Base-by-base conservation (phyloP, 495 filamentous ascomycete species). In the Talaromyces nanjingensis region DNA sequence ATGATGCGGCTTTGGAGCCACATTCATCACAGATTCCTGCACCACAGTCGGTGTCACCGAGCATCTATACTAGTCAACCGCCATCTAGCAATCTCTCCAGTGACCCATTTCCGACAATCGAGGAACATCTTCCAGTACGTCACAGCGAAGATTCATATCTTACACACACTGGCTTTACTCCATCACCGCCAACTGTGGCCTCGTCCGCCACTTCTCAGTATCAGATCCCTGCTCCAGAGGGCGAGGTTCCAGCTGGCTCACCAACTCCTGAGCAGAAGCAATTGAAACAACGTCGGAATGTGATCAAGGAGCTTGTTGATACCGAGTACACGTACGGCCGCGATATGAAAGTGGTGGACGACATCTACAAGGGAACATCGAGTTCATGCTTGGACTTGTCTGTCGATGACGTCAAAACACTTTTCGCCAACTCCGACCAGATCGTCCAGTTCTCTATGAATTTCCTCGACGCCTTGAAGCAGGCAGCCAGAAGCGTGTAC, bases 291-390 rank as follows among this genome's bases (percentile, higher is more conserved):
- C 87, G 94, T 16, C 83, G 86, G 37, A 80, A 92, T 69, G 81
- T 93, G 61, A 89, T 98, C 66, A 89, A 92, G 66, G 94, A 98
- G 73, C 79, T 98, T 22, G 84, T 97, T 45, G 91, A 96, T 67
- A 98, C 96, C 3, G 94, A 98, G 71, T 84, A 89, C 31, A 84
- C 85, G 16, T 98, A 93, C 73, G 83, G 91, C 54, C 83, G 89
- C 65, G 94, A 98, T 74, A 93, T 98, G 91, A 96, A 90, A 68
- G 91, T 98, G 45, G 87, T 96, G 6, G 90, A 96, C 69, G 91
- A 97, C 68, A 97, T 98, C 53, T 98, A 97, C 79, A 96, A 93
- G 73, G 91, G 89, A n/a, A 97, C 94, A 0, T 91, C 91, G 0
- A 89, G 89, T 65, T 87, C 91, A 18, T 89, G 88, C 55, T 83